Percentiles rank a stretch among this genome's conserved stretches.
Conservation (phyloP, 2,329 filamentous ascomycete species). For the Exophiala sp. region DNA sequence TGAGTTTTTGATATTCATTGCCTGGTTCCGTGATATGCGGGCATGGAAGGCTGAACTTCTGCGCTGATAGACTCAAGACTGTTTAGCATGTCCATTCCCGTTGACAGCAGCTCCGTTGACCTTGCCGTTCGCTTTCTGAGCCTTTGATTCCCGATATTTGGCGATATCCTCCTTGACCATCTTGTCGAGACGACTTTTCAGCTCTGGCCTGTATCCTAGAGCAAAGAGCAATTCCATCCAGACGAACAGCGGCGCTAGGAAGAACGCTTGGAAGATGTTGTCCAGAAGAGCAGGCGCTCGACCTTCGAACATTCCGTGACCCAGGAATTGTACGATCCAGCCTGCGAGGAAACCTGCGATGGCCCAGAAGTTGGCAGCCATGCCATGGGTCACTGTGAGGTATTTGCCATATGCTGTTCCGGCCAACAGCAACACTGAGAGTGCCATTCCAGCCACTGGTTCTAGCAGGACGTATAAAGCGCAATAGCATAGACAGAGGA, state of each 20-base stretch:
- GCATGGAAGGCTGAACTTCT: too few relatives aligned
- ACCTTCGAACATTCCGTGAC: constrained; percentile 84
- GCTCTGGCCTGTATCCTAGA: constrained; percentile 82
- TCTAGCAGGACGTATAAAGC: constrained; percentile 87
- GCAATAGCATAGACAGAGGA: constrained; percentile 62
- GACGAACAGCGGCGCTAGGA: constrained; percentile 92
- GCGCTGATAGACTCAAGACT: constrained; percentile 10
- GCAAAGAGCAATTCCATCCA: constrained; percentile 93
- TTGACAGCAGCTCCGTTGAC: constrained; percentile 23
- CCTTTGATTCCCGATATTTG: constrained; percentile 64
- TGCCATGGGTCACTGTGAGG: constrained; percentile 62
- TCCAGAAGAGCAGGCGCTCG: constrained; percentile 85
- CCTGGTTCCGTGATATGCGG: too few relatives aligned
- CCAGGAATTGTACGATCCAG: constrained; percentile 88
- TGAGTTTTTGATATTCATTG: too few relatives aligned
- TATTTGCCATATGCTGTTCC: constrained; percentile 74
- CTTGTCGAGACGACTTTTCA: constrained; percentile 76
- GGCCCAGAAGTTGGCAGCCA: constrained; percentile 61
- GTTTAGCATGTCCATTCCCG: constrained; percentile 28
- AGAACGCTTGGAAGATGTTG: constrained; percentile 85
- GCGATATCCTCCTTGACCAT: constrained; percentile 71
- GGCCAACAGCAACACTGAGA: constrained; percentile 72
- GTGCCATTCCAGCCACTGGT: constrained; percentile 77
- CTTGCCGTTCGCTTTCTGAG: constrained; percentile 32
- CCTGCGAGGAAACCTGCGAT: constrained; percentile 66